A percentile compares a stretch with the other conserved stretches of the same genome.
Evolutionary conservation across 2,329 filamentous ascomycete genomes (phyloP).

Genomic region (Alternaria brassicicola): DNA sequence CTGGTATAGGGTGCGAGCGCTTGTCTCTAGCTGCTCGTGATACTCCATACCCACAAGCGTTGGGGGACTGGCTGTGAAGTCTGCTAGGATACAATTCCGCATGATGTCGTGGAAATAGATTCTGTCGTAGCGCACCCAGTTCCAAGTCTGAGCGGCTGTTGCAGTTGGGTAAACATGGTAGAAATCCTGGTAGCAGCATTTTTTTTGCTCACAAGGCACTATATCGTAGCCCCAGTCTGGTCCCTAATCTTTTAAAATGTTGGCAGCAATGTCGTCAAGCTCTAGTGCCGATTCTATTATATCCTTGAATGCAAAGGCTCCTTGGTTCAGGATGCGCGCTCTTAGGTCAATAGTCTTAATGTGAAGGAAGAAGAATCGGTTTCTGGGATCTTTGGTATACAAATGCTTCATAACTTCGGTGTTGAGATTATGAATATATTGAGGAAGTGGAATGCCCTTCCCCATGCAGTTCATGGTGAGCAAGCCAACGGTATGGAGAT

Average conservation of each 20-base stretch:
- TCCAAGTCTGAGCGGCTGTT: conserved; percentile 40
- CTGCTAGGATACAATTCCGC: conserved; percentile 37
- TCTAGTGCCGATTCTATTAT: conserved; percentile 37
- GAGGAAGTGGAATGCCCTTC: conserved; percentile 27
- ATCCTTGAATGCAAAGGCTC: conserved; percentile 19
- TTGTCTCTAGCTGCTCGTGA: conserved; percentile 28
- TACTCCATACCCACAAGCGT: conserved; percentile 29
- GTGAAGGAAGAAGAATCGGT: conserved; percentile 39
- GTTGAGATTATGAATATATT: conserved; percentile 35
- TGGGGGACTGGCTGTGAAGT: conserved; percentile 36
- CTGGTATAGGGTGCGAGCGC: conserved; percentile 29
- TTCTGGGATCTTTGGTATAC: conserved; percentile 30
- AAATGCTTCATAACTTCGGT: conserved; percentile 28
- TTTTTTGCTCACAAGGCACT: conserved; percentile 12
- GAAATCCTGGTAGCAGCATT: conserved; percentile 30
- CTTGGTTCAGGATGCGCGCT: conserved; percentile 28
- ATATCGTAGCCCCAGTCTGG: conserved; percentile 35
- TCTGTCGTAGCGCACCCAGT: conserved; percentile 42
- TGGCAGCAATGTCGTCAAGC: conserved; percentile 28
- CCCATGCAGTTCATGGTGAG: conserved; percentile 41
- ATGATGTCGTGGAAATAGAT: conserved; percentile 47
- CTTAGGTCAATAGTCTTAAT: conserved; percentile 37
- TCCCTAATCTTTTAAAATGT: conserved; percentile 26
- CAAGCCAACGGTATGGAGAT: conserved; percentile 35
- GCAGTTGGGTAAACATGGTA: conserved; percentile 43